These are phyloP conservation scores for Ogataea haglerorum DNA, from an alignment of 805 yeast genomes.

Conservation along the genomic window DNA sequence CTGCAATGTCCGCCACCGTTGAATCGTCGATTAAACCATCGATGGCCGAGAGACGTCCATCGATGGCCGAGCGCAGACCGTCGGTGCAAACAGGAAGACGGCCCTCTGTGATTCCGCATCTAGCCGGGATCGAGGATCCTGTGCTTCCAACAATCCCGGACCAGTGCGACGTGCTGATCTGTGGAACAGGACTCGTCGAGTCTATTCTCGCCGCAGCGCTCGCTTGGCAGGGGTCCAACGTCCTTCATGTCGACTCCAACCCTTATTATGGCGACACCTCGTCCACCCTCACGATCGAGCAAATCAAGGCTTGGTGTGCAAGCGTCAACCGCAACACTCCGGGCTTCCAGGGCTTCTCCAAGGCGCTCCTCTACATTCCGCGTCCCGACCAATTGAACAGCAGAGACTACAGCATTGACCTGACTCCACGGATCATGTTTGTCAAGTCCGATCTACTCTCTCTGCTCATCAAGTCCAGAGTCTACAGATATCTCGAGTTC, in stretches of 20 bases:
- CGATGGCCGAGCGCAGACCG: slow-evolving; percentile 40
- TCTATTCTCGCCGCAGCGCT: slow-evolving; percentile 88
- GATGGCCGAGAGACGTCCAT: slow-evolving; percentile 66
- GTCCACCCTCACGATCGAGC: slow-evolving; percentile 84
- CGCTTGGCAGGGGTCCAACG: slow-evolving; percentile 98
- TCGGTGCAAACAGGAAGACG: slow-evolving; percentile 30
- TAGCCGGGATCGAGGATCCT: slow-evolving; percentile 79
- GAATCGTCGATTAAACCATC: slow-evolving; percentile 47
- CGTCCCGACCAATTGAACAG: slow-evolving; percentile 53
- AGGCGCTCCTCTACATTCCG: slow-evolving; percentile 81
- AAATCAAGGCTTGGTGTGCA: slow-evolving; percentile 77
- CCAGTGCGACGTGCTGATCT: slow-evolving; percentile 80
- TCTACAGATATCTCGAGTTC: slow-evolving; percentile 87
- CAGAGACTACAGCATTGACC: slow-evolving; percentile 80
- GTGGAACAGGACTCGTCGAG: slow-evolving; percentile 91
- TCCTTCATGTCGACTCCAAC: slow-evolving; percentile 83
- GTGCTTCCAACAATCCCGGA: slow-evolving; percentile 58
- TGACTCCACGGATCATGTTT: slow-evolving; percentile 82
- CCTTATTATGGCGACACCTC: slow-evolving; percentile 84
- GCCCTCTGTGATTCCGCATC: slow-evolving; percentile 54
- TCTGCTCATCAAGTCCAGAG: slow-evolving; percentile 77
- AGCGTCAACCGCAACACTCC: slow-evolving; percentile 50
- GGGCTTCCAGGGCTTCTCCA: slow-evolving; percentile 37
- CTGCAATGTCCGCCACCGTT: slow-evolving; percentile 20
- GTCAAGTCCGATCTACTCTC: slow-evolving; percentile 86